These are phyloP conservation scores for Barbatosphaeria neglecta DNA, from an alignment of 495 filamentous ascomycete species.

Conservation along the genomic window DNA sequence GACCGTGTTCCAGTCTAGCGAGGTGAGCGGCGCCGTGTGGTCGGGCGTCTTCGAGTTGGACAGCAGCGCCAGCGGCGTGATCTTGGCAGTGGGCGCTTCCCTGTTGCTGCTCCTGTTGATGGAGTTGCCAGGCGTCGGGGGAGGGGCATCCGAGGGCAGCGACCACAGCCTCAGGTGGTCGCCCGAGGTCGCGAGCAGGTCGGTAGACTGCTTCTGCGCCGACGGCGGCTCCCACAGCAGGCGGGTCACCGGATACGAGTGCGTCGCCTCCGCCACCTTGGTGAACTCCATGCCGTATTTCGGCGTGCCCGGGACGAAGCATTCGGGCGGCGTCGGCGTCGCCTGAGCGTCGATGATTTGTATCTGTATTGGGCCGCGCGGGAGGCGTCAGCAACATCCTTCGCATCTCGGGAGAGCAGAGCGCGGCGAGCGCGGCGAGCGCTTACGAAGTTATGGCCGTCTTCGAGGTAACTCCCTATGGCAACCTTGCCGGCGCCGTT, in stretches of 20 bases:
- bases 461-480: constrained; percentile 90
- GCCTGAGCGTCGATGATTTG: constrained; percentile 91
- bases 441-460: constrained; percentile 92
- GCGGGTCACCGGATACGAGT: constrained; percentile 93
- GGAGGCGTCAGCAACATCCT: neutral
- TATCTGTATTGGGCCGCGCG: constrained; percentile 50
- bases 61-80: constrained; percentile 84
- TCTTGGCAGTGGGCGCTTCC: constrained; percentile 63
- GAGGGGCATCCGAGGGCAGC: constrained; percentile 44
- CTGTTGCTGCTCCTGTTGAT: constrained; percentile 58
- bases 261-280: constrained; percentile 92
- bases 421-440: neutral
- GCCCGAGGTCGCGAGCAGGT: constrained; percentile 90
- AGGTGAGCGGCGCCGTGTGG: constrained; percentile 92
- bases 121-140: constrained; percentile 49
- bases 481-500: constrained; percentile 83
- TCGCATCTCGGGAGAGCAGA: neutral
- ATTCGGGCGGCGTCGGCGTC: constrained; percentile 58
- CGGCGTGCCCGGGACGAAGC: constrained; percentile 53
- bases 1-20: constrained; percentile 94
- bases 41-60: constrained; percentile 98
- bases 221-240: constrained; percentile 96
- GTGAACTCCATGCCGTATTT: constrained; percentile 78
- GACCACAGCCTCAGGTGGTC: constrained; percentile 97
- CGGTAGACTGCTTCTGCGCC: constrained; percentile 92